Base-by-base conservation (phyloP, 1,139 yeast genomes). In the Lodderomyces metapsilosis region DNA sequence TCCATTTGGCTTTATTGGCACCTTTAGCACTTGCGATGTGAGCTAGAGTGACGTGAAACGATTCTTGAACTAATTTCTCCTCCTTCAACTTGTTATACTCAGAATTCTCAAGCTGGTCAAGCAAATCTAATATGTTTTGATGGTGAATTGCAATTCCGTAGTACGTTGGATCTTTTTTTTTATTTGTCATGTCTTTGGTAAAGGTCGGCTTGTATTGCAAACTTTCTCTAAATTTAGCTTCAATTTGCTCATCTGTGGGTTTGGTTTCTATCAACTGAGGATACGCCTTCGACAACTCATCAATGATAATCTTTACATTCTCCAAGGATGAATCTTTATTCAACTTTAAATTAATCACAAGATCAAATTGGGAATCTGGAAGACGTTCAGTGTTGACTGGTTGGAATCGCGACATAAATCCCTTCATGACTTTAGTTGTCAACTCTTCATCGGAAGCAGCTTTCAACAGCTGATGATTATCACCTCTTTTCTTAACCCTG, bases 401-500 rank as follows among this genome's bases (percentile, higher is more conserved):
- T 56, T 88, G 86, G 54, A 82, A 88, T 43, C 95, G 65, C 3
- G 68, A 67, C 34, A 88, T 68, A 52, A 91, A 91, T 0, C 92
- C 91, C 35, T 68, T 65, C 86, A 91, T 80, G 24, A 92, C 82
- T 11, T 71, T 52, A 16, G 69, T 59, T 0, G 86, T 82, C 37
- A 74, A 67, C 10, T 62, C 59, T 20, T 59, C 59, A 46, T 79
- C 75, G 1, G 71, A 57, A 0, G 60, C 59, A 3, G 72, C 74
- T 50, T 83, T 82, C 38, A 94, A 86, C 0, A 94, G 79, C 59
- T 89, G 97, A 57, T 94, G 99, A 51, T 88, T 85, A 56, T 88
- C 94, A 1, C 97, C 98, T 51, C 99, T 73, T 1, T 57, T 56
- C 5, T 71, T 43, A 0, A 92, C 84, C 48, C 98, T 71, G 0